These are phyloP conservation scores for Hyphopichia pseudoburtonii DNA, from an alignment of 1,139 yeast species.

Conservation along the genomic window DNA sequence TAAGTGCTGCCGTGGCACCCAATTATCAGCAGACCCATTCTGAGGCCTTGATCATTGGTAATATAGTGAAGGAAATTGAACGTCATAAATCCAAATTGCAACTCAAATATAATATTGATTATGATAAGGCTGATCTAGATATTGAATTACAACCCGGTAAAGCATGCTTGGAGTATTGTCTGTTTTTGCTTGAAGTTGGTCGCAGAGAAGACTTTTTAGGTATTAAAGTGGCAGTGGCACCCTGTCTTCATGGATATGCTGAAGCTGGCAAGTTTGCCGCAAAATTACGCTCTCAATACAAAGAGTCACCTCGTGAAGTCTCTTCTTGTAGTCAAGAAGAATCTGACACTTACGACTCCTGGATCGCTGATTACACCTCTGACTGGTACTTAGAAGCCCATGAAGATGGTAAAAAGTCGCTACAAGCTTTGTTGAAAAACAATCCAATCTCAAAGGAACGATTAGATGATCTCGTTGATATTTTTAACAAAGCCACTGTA, in stretches of 20 bases:
- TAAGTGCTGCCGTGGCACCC: conserved; percentile 66
- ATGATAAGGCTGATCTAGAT: conserved; percentile 43
- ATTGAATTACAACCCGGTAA: conserved; percentile 47
- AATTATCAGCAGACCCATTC: conserved; percentile 50
- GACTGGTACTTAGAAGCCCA: conserved; percentile 59
- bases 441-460: conserved; percentile 33
- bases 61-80: conserved; percentile 55
- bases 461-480: conserved; percentile 52
- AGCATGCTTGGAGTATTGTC: conserved; percentile 60
- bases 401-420: conserved; percentile 42
- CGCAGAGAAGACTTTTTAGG: conserved; percentile 59
- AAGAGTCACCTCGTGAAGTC: conserved; percentile 9
- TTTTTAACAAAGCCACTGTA: conserved; percentile 57
- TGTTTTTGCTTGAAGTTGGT: conserved; percentile 57
- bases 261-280: conserved; percentile 44
- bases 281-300: conserved; percentile 7
- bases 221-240: conserved; percentile 66
- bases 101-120: conserved; percentile 43
- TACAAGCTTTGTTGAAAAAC: conserved; percentile 42
- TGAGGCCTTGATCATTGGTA: conserved; percentile 52
- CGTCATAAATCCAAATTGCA: conserved; percentile 55
- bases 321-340: conserved; percentile 9
- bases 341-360: conserved; percentile 44
- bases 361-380: conserved; percentile 64
- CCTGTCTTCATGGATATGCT: conserved; percentile 75